Evolutionary conservation across 2,329 filamentous ascomycete species (phyloP), one percentile per base, ranked within the genome.

Genomic region (Exophiala alcalophila): DNA sequence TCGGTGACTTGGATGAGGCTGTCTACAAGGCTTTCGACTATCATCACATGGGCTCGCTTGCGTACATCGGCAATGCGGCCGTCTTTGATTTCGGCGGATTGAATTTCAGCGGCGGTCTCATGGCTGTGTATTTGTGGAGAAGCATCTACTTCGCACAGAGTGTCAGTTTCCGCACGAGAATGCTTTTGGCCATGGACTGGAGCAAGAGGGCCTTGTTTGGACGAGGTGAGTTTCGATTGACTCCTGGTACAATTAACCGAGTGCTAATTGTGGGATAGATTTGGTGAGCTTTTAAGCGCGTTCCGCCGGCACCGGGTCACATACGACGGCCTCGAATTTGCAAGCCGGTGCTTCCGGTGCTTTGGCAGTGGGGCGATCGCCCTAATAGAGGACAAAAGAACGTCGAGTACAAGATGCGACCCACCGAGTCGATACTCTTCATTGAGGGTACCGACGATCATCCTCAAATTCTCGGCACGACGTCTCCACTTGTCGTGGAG

Each of bases 141-240:
- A 90, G 87, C 53, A 84, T 96, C 10, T 98, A 98, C 68, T 98
- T 98, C 70, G 89, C 92, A 9, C 88, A 98, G 73, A 95, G 88
- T 60, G 92, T 98, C 33, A 96, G 90, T 65, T 76, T 97, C 47
- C 74, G 92, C 55, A 98, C 92, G 18, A 79, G 91, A 50, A 78
- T 88, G 53, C 67, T 98, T 59, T 73, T 98, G 66, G 89, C 89
- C 12, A 96, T 98, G 92, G 92, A 98, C 65, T 98, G 92, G 92
- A 83, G 81, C n/a, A 98, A 97, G 78, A 77, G 94, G 62, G 86
- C 88, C 9, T 67, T 98, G 15, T 98, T 98, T 70, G 92, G 92
- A 55, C 78, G 92, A 82, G 92, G 91, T 96, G 68, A 71, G 83
- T 43, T n/a, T 16, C 7, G 12, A n/a, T 21, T 26, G 4, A 36